These are phyloP conservation scores for Pythium oligandrum DNA, from an alignment of 352 stramenopile species.

Conservation along the genomic window DNA sequence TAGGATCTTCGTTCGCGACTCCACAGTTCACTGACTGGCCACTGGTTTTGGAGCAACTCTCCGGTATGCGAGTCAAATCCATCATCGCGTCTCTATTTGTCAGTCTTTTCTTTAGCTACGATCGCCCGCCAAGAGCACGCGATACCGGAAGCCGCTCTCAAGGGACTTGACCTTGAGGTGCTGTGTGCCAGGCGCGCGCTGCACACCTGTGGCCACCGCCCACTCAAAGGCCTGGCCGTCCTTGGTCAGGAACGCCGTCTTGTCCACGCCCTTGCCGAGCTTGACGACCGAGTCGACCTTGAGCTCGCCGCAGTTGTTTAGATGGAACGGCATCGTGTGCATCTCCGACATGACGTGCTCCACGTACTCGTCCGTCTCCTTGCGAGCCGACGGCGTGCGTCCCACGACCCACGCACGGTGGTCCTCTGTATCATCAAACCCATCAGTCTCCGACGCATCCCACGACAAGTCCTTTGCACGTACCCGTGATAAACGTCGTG, in stretches of 20 bases:
- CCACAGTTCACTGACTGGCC: no score
- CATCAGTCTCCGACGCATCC: background rate
- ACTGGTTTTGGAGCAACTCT: no score
- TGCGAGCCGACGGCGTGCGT: slow-evolving; percentile 63
- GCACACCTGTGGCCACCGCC: slow-evolving; percentile 56
- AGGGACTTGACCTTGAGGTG: slow-evolving; percentile 41
- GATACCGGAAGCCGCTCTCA: slow-evolving; percentile 75
- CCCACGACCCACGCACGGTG: slow-evolving; percentile 75
- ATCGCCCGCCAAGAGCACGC: slow-evolving; percentile 39
- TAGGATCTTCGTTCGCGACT: no score
- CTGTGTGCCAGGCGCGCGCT: slow-evolving; percentile 31
- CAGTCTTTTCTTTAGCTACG: background rate
- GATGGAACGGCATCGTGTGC: slow-evolving; percentile 64
- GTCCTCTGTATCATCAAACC: slow-evolving; percentile 32
- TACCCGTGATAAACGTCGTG: slow-evolving; percentile 76
- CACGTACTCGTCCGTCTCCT: slow-evolving; percentile 45
- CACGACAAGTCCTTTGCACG: slow-evolving; percentile 5
- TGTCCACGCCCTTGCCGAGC: slow-evolving; percentile 79
- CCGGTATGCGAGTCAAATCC: no score
- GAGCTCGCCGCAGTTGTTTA: slow-evolving; percentile 49
- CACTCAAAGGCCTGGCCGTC: slow-evolving; percentile 74
- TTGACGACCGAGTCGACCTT: slow-evolving; percentile 38
- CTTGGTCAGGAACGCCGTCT: slow-evolving; percentile 58
- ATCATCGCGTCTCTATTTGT: no score
- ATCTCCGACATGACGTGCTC: slow-evolving; percentile 57